These are phyloP conservation scores for Vaccinium vitisidaea DNA, from an alignment of 148 eudicot genomes.

Conservation along the genomic window DNA sequence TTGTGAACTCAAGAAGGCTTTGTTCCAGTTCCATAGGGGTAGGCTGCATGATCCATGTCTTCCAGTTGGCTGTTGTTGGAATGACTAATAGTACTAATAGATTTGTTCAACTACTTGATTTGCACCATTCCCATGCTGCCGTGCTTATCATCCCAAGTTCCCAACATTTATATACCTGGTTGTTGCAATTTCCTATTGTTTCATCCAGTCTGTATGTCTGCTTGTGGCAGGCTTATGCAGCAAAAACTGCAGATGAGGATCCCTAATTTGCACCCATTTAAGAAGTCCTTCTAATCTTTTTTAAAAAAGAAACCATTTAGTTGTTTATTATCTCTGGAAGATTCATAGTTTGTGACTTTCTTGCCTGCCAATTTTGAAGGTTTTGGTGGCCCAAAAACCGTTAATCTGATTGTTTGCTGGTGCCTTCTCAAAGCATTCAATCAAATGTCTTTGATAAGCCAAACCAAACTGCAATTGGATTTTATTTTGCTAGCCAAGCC, in stretches of 20 bases:
- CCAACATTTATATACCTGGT: not conserved
- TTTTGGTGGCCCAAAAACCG: not conserved
- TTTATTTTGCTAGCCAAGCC: not conserved
- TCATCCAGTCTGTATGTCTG: constrained; percentile 1
- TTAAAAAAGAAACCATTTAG: not conserved
- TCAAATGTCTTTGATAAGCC: not conserved
- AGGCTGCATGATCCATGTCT: not conserved
- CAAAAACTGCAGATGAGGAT: not conserved
- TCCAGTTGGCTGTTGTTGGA: constrained; percentile 5
- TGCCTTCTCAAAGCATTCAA: not conserved
- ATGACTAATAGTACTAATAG: not conserved
- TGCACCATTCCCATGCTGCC: not conserved
- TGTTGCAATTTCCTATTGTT: not conserved
- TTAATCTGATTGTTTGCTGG: not conserved
- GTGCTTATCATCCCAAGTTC: not conserved
- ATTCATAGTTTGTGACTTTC: not conserved
- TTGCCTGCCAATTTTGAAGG: constrained; percentile 9
- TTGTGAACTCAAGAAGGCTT: not conserved
- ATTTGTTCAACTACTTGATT: not conserved
- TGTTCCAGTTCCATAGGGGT: constrained; percentile 7
- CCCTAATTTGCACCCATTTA: not conserved
- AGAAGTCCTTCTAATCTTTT: too few relatives aligned
- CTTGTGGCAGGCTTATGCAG: constrained; percentile 5
- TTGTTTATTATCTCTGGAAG: not conserved
- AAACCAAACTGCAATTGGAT: not conserved